These are phyloP conservation scores for Nemania sp. DNA, from an alignment of 2,329 filamentous ascomycete species.

Conservation along the genomic window DNA sequence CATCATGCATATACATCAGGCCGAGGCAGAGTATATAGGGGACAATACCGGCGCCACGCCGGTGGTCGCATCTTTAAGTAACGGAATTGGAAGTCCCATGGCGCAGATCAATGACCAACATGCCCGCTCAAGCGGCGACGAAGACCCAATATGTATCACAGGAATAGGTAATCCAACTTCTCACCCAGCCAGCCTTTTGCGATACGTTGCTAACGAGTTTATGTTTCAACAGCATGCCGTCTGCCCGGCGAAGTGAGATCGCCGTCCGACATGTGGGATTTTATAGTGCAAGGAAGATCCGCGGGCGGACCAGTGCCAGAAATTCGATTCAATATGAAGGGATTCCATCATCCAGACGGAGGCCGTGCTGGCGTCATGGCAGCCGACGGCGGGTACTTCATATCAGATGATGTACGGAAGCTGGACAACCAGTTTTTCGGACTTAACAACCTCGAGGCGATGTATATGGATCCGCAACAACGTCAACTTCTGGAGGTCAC, in stretches of 20 bases:
- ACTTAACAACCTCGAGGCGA: conserved; percentile 22
- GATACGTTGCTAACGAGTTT: too few relatives aligned
- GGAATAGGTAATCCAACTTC: too few relatives aligned
- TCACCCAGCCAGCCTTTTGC: too few relatives aligned
- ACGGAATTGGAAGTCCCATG: too few relatives aligned
- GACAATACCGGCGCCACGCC: too few relatives aligned
- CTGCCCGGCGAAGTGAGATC: conserved; percentile 21
- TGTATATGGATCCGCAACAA: conserved; percentile 44
- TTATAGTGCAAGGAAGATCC: conserved; percentile 13
- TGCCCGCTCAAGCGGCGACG: too few relatives aligned
- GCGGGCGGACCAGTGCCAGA: conserved; percentile 15
- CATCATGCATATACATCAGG: too few relatives aligned
- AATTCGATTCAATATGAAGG: conserved; percentile 22
- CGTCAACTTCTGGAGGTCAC: conserved; percentile 40
- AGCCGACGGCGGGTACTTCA: conserved; percentile 31
- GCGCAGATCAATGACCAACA: too few relatives aligned
- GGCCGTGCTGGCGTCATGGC: conserved; percentile 6
- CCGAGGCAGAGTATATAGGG: too few relatives aligned
- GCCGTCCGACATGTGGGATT: conserved; percentile 20
- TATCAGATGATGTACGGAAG: conserved; percentile 27
- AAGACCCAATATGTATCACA: too few relatives aligned
- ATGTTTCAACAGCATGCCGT: conserved; percentile 26
- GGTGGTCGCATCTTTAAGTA: too few relatives aligned
- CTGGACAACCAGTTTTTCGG: conserved; percentile 29
- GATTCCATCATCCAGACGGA: conserved; percentile 25